These are phyloP conservation scores for Theobroma grandiflorum DNA, from an alignment of 441 rosid genomes.

Conservation along the genomic window DNA sequence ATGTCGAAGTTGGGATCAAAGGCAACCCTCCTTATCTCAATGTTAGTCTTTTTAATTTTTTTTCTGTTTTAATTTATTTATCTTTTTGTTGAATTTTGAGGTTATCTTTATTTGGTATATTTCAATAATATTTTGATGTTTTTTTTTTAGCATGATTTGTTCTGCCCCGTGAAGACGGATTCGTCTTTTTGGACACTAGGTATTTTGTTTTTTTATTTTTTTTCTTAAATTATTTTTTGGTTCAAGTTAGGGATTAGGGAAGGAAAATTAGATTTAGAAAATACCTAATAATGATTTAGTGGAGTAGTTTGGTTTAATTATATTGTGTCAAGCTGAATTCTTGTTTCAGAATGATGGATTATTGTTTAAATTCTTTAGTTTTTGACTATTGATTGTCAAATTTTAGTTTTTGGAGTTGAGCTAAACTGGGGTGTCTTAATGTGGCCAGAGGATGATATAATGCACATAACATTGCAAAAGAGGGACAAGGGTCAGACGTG, in stretches of 20 bases:
- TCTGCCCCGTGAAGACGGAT: slow-evolving; percentile 80
- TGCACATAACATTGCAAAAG: slow-evolving; percentile 92
- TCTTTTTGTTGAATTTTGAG: neutral
- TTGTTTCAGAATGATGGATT: neutral
- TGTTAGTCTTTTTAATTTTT: slow-evolving; percentile 41
- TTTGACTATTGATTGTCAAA: too few species aligned
- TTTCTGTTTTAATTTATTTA: neutral
- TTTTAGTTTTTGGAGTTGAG: neutral
- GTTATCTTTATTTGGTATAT: neutral
- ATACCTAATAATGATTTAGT: neutral
- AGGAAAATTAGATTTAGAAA: neutral
- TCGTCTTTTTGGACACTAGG: slow-evolving; percentile 93
- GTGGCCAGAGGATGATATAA: slow-evolving; percentile 76
- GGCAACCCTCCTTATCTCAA: slow-evolving; percentile 97
- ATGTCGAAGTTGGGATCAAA: slow-evolving; percentile 88
- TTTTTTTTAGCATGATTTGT: slow-evolving; percentile 69
- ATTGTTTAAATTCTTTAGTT: neutral
- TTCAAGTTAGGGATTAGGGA: slow-evolving; percentile 2
- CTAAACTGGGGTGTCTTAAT: slow-evolving; percentile 28
- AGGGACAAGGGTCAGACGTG: slow-evolving; percentile 96
- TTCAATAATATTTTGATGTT: neutral
- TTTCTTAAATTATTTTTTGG: slow-evolving; percentile 19
- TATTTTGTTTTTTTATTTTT: slow-evolving; percentile 21
- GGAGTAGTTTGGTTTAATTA: neutral
- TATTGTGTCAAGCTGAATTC: neutral